phyloP scores from a whole-genome alignment of 2,329 filamentous ascomycete genomes.

The Aspergillus hortae region DNA sequence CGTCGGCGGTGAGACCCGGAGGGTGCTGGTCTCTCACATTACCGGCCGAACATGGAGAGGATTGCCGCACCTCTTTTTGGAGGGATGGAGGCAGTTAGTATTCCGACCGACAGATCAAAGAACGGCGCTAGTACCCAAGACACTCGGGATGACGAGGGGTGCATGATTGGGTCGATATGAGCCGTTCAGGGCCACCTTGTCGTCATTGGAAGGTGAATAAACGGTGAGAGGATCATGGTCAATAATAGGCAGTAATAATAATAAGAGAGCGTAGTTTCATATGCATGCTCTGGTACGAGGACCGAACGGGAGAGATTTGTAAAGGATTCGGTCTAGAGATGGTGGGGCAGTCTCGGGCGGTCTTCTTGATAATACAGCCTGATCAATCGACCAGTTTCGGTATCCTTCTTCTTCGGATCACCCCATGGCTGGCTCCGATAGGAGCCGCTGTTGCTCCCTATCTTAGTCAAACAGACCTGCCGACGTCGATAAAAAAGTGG shows the following conservation, averaged over 20 bases:
- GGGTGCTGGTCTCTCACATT: no score
- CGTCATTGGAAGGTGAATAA: slow-evolving; percentile 4
- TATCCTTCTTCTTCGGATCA: slow-evolving; percentile 36
- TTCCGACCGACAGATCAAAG: slow-evolving; percentile 4
- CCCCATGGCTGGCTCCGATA: slow-evolving; percentile 17
- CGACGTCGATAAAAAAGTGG: background rate
- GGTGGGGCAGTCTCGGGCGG: slow-evolving; percentile 31
- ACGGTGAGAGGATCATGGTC: background rate
- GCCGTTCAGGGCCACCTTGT: slow-evolving; percentile 3
- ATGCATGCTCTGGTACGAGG: background rate
- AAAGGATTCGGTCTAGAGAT: slow-evolving; percentile 16
- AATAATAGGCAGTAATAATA: background rate
- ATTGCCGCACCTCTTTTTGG: background rate
- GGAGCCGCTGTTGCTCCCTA: slow-evolving; percentile 7
- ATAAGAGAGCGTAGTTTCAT: background rate
- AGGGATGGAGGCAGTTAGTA: background rate
- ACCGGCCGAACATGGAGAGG: no score
- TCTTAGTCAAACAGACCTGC: slow-evolving; percentile 11
- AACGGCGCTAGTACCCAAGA: background rate
- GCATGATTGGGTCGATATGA: slow-evolving; percentile 12
- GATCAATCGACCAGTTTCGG: slow-evolving; percentile 34
- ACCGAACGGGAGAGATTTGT: slow-evolving; percentile 15
- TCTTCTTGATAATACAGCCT: slow-evolving; percentile 32
- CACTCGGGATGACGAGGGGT: background rate
- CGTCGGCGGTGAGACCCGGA: background rate